phyloP scores from a whole-genome alignment of 768 basidiomycete species.

The Filobasidium wieringae region DNA sequence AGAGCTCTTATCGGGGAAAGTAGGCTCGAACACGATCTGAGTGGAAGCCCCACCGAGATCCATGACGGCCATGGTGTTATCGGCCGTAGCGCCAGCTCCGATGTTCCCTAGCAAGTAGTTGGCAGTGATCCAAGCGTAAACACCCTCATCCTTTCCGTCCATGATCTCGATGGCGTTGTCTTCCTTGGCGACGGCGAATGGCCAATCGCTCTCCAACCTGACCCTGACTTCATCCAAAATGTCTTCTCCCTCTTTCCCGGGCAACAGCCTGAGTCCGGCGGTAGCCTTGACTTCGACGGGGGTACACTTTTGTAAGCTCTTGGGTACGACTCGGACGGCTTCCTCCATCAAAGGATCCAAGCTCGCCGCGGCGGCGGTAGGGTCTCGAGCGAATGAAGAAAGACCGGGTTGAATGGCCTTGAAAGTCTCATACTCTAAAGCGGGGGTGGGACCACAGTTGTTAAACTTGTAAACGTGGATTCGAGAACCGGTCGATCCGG shows the following conservation, averaged over 20 bases:
- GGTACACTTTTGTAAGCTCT: constrained; percentile 55
- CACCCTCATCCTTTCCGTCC: constrained; percentile 89
- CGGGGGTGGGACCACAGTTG: constrained; percentile 63
- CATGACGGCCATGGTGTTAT: constrained; percentile 69
- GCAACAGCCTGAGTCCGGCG: constrained; percentile 69
- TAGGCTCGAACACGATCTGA: constrained; percentile 92
- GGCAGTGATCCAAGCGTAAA: constrained; percentile 97
- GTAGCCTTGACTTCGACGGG: constrained; percentile 88
- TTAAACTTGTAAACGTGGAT: constrained; percentile 99
- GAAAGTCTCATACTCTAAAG: constrained; percentile 90
- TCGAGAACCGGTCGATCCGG: constrained; percentile 90
- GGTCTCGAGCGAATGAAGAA: constrained; percentile 50
- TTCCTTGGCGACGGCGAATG: constrained; percentile 52
- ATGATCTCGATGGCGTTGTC: constrained; percentile 68
- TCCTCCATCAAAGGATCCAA: constrained; percentile 69
- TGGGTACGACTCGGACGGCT: constrained; percentile 66
- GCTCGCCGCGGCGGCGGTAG: constrained; percentile 61
- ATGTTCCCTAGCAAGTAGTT: constrained; percentile 80
- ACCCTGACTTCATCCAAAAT: constrained; percentile 64
- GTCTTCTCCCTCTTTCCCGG: constrained; percentile 50
- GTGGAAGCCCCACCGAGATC: constrained; percentile 95
- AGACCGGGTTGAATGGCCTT: constrained; percentile 68
- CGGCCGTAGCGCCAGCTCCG: constrained; percentile 44
- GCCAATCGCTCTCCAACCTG: constrained; percentile 51
- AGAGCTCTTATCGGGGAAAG: constrained; percentile 43